Evolutionary conservation across 2,329 filamentous ascomycete species (phyloP).

Genomic region (Colletotrichum musicola): DNA sequence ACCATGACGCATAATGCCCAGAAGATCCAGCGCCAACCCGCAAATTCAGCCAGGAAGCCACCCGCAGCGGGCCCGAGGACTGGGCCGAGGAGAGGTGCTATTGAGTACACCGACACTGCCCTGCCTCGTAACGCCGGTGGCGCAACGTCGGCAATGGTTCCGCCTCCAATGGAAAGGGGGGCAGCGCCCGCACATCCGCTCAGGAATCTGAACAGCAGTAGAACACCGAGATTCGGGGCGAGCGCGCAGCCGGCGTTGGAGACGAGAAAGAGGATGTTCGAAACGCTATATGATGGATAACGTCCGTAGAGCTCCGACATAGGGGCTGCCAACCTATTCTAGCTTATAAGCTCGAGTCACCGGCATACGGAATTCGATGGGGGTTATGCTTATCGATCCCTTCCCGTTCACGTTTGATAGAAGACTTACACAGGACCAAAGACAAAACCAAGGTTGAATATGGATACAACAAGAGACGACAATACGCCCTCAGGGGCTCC

Average conservation of each 20-base stretch:
- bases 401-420: constrained; percentile 10
- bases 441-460: constrained; percentile 61
- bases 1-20: constrained; percentile 58
- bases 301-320: constrained; percentile 54
- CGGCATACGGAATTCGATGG: too few relatives aligned
- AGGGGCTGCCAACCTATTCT: constrained; percentile 44
- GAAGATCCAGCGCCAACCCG: constrained; percentile 59
- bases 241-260: constrained; percentile 48
- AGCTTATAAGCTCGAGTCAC: not conserved
- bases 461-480: constrained; percentile 59
- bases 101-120: constrained; percentile 49
- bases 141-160: constrained; percentile 52
- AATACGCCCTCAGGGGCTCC: constrained; percentile 40
- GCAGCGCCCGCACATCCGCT: constrained; percentile 45
- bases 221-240: constrained; percentile 42
- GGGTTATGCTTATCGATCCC: too few relatives aligned
- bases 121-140: constrained; percentile 47
- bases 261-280: constrained; percentile 47
- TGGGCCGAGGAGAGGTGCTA: constrained; percentile 50
- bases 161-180: constrained; percentile 49
- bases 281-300: constrained; percentile 45
- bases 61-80: constrained; percentile 49
- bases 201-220: constrained; percentile 49
- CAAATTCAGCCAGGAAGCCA: constrained; percentile 45
- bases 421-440: constrained; percentile 53